A percentile compares a stretch with the other conserved stretches of the same genome.
Evolutionary conservation across 352 stramenopile species (phyloP).

Genomic region (Globisporangium iwayamae): DNA sequence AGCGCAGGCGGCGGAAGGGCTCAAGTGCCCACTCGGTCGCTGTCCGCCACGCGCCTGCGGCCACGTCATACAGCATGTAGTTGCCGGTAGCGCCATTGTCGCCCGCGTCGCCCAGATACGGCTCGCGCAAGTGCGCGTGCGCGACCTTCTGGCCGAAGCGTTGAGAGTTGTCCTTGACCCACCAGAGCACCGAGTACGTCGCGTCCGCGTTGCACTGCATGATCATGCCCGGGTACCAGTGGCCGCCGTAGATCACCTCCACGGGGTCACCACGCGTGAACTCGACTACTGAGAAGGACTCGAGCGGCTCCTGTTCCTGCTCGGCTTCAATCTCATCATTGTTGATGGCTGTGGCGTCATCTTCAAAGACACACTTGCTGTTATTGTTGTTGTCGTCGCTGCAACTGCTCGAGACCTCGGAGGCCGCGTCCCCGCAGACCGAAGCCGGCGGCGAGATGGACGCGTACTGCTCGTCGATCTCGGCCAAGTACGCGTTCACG

Average conservation of each 20-base stretch:
- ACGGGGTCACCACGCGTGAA: conserved; percentile 65
- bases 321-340: not conserved
- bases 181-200: conserved; percentile 79
- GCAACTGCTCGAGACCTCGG: conserved; percentile 2
- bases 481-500: conserved; percentile 41
- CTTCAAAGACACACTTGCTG: conserved; percentile 4
- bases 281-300: not conserved
- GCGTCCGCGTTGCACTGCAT: conserved; percentile 51
- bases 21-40: conserved; percentile 42
- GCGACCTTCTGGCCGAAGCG: conserved; percentile 56
- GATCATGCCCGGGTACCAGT: conserved; percentile 69
- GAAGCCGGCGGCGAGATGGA: conserved; percentile 39
- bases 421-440: conserved; percentile 9
- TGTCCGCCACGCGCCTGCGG: conserved; percentile 44
- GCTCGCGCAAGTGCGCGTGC: conserved; percentile 47
- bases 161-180: conserved; percentile 78
- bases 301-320: conserved; percentile 1
- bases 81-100: conserved; percentile 12
- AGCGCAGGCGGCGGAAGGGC: conserved; percentile 35
- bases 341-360: not conserved
- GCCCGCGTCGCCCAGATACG: conserved; percentile 18
- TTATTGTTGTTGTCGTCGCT: not conserved
- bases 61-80: conserved; percentile 50
- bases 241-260: conserved; percentile 43
- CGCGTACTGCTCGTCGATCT: conserved; percentile 61